Conservation (phyloP, 2,329 filamentous ascomycete species). For the Fusarium penzigii region DNA sequence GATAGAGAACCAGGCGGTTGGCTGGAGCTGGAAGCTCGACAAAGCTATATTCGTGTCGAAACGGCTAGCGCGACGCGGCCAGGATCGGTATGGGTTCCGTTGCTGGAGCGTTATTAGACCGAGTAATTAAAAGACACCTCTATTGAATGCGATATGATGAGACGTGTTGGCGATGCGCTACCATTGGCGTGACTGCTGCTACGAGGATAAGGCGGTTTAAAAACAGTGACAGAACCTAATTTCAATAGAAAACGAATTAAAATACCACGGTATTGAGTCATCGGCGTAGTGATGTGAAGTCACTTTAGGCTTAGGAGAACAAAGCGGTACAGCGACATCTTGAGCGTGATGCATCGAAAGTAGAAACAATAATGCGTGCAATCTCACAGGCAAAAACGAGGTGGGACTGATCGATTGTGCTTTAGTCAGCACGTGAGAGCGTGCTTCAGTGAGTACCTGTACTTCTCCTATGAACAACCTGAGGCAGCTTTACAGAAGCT, state of each 20-base stretch:
- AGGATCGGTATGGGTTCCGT: neutral
- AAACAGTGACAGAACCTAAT: too few relatives aligned
- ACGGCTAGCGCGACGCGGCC: neutral
- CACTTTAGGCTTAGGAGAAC: too few relatives aligned
- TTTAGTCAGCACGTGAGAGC: slow-evolving; percentile 28
- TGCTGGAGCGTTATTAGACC: neutral
- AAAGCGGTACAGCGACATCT: too few relatives aligned
- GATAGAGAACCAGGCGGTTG: slow-evolving; percentile 6
- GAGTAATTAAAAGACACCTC: neutral
- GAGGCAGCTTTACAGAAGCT: slow-evolving; percentile 24
- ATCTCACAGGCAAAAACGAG: neutral
- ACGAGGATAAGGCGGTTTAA: too few relatives aligned
- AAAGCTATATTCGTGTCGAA: neutral
- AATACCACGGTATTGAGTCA: too few relatives aligned
- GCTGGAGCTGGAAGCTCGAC: slow-evolving; percentile 6
- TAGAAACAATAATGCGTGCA: slow-evolving; percentile 14
- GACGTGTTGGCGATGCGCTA: too few relatives aligned
- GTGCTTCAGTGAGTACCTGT: slow-evolving; percentile 15
- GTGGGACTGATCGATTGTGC: neutral
- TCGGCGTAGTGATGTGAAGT: too few relatives aligned
- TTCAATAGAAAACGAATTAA: too few relatives aligned
- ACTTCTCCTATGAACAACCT: slow-evolving; percentile 17
- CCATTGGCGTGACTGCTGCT: too few relatives aligned
- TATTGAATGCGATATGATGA: too few relatives aligned
- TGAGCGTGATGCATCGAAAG: neutral